A percentile compares a stretch with the other conserved stretches of the same genome.
These are phyloP conservation scores for Candida dajiaensis DNA, from an alignment of 805 yeast genomes.

Conservation along the genomic window DNA sequence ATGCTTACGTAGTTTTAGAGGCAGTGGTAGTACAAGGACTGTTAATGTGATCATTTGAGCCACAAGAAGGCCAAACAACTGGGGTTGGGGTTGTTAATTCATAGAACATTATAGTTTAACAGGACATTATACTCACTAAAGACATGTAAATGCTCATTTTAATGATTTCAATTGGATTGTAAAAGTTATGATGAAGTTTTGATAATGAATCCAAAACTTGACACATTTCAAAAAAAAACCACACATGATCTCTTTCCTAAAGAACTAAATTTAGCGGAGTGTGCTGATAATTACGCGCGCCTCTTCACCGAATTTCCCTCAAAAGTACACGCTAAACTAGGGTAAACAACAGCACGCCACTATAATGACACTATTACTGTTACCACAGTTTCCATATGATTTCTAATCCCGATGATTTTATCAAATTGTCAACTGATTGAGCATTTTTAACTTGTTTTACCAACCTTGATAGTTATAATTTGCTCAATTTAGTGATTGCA, in stretches of 20 bases:
- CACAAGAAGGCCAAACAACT: neutral
- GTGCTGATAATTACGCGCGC: neutral
- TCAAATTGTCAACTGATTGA: neutral
- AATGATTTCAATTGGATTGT: neutral
- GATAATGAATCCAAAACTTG: neutral
- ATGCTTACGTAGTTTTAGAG: conserved; percentile 39
- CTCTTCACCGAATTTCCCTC: neutral
- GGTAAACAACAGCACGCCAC: neutral
- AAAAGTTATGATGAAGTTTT: no score
- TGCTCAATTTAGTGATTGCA: conserved; percentile 32
- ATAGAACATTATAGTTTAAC: neutral
- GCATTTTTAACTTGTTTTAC: neutral
- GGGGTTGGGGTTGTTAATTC: neutral
- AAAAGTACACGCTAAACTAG: no score
- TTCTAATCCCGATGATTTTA: neutral
- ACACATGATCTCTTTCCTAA: neutral
- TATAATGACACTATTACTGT: no score
- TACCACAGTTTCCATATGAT: neutral
- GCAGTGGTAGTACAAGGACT: conserved; percentile 49
- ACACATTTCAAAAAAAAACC: neutral
- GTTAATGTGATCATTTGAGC: conserved; percentile 41
- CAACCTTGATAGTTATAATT: neutral
- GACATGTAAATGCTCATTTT: neutral
- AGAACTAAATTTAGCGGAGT: neutral
- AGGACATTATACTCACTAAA: neutral